Conservation (phyloP, 805 yeast species). For the Monosporozyma solicola region DNA sequence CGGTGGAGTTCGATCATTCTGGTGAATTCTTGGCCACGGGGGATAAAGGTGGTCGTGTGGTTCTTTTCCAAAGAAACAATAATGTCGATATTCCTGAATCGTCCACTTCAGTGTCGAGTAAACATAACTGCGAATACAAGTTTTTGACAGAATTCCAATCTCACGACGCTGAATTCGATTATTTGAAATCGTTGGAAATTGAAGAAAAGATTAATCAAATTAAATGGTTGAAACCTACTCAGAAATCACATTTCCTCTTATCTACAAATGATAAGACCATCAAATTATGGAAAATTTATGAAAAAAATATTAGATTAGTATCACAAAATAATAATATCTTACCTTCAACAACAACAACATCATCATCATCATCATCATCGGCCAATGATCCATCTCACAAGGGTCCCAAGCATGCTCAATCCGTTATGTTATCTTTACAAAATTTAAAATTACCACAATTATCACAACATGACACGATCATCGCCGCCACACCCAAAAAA, state of each 20-base stretch:
- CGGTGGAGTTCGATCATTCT: slow-evolving; percentile 91
- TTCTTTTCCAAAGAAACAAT: slow-evolving; percentile 71
- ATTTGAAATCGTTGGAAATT: slow-evolving; percentile 88
- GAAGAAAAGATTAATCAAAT: slow-evolving; percentile 97
- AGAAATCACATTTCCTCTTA: slow-evolving; percentile 81
- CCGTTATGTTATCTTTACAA: slow-evolving; percentile 31
- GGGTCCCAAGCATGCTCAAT: slow-evolving; percentile 14
- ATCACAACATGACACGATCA: slow-evolving; percentile 89
- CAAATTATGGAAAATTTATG: slow-evolving; percentile 93
- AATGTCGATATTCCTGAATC: not conserved
- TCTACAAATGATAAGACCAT: slow-evolving; percentile 97
- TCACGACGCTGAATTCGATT: slow-evolving; percentile 98
- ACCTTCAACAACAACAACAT: not conserved
- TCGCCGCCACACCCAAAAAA: slow-evolving; percentile 88
- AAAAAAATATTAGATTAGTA: slow-evolving; percentile 84
- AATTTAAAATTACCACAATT: slow-evolving; percentile 73
- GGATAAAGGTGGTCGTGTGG: slow-evolving; percentile 97
- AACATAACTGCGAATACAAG: slow-evolving; percentile 75
- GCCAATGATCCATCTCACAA: slow-evolving; percentile 2
- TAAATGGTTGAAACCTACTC: slow-evolving; percentile 83
- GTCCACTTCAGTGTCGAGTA: slow-evolving; percentile 21
- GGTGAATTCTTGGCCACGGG: slow-evolving; percentile 97
- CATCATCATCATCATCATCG: too few relatives aligned
- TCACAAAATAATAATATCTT: slow-evolving; percentile 63
- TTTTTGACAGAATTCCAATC: slow-evolving; percentile 95